phyloP scores from a whole-genome alignment of 129 eudicot species.

The Saussurea involucrata region DNA sequence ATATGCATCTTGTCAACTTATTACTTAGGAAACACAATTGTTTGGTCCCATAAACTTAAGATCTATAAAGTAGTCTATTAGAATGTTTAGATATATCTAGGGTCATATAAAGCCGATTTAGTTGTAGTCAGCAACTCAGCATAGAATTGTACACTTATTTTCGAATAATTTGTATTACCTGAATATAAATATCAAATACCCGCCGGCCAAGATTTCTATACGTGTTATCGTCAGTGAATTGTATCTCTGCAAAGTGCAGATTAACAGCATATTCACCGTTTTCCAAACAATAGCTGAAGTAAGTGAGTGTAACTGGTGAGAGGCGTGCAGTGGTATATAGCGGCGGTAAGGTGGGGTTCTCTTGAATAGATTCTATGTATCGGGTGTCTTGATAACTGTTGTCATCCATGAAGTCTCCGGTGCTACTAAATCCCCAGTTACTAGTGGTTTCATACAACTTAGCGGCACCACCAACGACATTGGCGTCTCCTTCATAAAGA shows the following conservation, averaged over 20 bases:
- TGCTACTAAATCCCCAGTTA: constrained; percentile 87
- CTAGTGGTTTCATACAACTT: constrained; percentile 33
- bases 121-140: not conserved
- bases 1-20: not conserved
- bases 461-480: constrained; percentile 60
- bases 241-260: constrained; percentile 77
- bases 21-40: not conserved
- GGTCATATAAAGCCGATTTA: not conserved
- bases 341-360: constrained; percentile 40
- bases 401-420: constrained; percentile 93
- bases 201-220: constrained; percentile 69
- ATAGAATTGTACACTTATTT: not conserved
- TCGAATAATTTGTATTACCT: constrained; percentile 41
- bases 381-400: constrained; percentile 53
- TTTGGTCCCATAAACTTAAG: not conserved
- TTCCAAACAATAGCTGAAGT: constrained; percentile 78
- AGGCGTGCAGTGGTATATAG: constrained; percentile 73
- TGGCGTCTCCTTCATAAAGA: constrained; percentile 67
- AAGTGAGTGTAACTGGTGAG: constrained; percentile 73
- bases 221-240: constrained; percentile 53
- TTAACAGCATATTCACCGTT: constrained; percentile 72
- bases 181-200: constrained; percentile 78
- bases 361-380: constrained; percentile 24
- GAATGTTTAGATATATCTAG: too few species aligned
- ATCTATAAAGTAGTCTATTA: too few species aligned